phyloP scores from a whole-genome alignment of 1,139 yeast species.

The Blastobotrys serpentis region DNA sequence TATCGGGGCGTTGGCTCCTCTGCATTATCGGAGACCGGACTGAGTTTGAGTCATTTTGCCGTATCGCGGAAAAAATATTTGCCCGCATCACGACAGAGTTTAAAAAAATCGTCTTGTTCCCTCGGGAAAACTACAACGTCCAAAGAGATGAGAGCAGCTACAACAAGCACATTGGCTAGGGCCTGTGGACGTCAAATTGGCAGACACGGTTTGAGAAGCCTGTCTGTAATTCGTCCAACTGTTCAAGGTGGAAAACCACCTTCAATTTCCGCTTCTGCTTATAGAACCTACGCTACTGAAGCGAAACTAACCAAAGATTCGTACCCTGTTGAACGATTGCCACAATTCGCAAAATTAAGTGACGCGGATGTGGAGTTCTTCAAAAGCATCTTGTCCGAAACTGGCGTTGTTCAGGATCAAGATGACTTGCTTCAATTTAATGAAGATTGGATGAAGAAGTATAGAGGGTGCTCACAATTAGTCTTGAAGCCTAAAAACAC shows the following conservation, averaged over 20 bases:
- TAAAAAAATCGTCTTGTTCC: background rate
- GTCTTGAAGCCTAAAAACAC: conserved; percentile 84
- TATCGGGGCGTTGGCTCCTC: background rate
- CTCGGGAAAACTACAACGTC: too few species aligned
- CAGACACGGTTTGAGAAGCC: background rate
- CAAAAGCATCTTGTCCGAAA: conserved; percentile 50
- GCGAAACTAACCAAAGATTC: conserved; percentile 36
- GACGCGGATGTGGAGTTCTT: conserved; percentile 63
- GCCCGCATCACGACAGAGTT: background rate
- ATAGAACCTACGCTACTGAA: conserved; percentile 21
- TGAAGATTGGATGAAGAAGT: conserved; percentile 96
- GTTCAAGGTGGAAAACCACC: background rate
- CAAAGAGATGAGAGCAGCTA: background rate
- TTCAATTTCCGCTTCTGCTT: background rate
- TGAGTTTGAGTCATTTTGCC: background rate
- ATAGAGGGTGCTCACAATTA: conserved; percentile 78
- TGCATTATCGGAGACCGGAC: background rate
- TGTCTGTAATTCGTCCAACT: background rate
- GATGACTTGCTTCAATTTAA: conserved; percentile 73
- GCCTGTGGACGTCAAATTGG: background rate
- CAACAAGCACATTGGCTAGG: background rate
- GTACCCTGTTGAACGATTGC: conserved; percentile 32
- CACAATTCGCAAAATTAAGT: conserved; percentile 46
- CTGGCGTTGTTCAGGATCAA: conserved; percentile 49
- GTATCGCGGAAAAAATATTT: conserved; percentile 2